Base-by-base conservation (phyloP, 371 early-diverging fungal genomes). In the Conidiobolus incongruus region DNA sequence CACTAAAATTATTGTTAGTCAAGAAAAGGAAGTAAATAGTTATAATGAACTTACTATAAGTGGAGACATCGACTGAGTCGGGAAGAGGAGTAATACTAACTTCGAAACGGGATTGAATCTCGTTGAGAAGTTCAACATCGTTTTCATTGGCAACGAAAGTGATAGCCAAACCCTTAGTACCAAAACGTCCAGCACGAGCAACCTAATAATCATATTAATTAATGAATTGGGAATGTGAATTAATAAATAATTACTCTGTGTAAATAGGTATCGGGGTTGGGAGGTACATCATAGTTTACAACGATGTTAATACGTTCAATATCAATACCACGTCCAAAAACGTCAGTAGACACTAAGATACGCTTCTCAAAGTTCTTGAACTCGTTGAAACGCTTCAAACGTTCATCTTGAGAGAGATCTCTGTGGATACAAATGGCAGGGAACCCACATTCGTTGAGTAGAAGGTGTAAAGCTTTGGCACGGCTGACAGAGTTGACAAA, bases 181-280 rank as follows among this genome's bases (percentile, higher is more conserved):
- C 99, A 62, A 99, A 99, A 71, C 99, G 84, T 48, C 98, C 99
- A 40, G 97, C 96, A 75, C 98, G 87, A 42, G 98, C 99, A 31
- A 99, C 84, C 62, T 66, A 48, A 11, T 21, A 15, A 16, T 16
- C 16, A 21, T 33, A 21, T 29, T 7, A 31, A 36, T 38, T 10
- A 17, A 35, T 30, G n/a, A n/a, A n/a, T 12, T 21, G 23, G 12
- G 4, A 35, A n/a, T 11, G 22, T 13, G 29, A 26, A 7, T 34
- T 11, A 28, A 40, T 12, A n/a, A 30, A 1, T n/a, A 40, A 62
- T 59, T 53, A 73, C 86, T 41, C 97, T 68, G 55, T 98, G 99
- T 32, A 98, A 70, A 59, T 98, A 98, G 22, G 87, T 66, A 55
- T 96, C 95, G 13, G 92, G 83, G 28, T 67, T 52, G 45, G 83